phyloP scores from a whole-genome alignment of 331 rosid species.

The Malus hybrid region DNA sequence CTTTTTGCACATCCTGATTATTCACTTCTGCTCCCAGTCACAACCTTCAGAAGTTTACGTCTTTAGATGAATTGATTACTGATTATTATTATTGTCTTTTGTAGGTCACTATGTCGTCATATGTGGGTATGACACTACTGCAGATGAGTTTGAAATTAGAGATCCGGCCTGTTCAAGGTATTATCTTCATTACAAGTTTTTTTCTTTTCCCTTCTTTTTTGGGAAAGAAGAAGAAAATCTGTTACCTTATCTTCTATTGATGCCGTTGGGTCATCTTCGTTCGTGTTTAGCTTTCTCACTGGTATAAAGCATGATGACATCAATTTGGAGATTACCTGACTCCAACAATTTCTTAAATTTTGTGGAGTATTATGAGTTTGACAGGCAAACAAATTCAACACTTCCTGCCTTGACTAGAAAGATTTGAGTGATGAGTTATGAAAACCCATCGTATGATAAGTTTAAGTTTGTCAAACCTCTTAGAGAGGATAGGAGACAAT shows the following conservation, averaged over 20 bases:
- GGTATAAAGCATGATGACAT: background rate
- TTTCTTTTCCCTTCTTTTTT: background rate
- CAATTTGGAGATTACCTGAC: background rate
- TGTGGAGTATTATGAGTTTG: background rate
- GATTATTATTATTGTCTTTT: slow-evolving; percentile 3
- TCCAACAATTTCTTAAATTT: background rate
- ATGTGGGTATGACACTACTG: slow-evolving; percentile 82
- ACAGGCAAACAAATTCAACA: background rate
- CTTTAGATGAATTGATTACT: slow-evolving; percentile 1
- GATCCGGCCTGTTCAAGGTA: slow-evolving; percentile 92
- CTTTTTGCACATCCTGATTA: background rate
- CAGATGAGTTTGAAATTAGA: slow-evolving; percentile 96
- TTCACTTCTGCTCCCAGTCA: background rate
- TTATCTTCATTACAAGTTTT: background rate
- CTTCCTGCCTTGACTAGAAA: background rate
- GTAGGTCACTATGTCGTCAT: slow-evolving; percentile 89
- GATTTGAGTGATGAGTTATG: background rate
- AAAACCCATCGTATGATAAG: background rate
- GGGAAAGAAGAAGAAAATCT: background rate
- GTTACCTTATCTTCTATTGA: background rate
- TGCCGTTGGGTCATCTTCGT: background rate
- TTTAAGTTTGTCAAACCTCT: background rate
- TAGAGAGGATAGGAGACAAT: background rate
- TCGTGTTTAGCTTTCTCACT: background rate
- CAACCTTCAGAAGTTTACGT: background rate